Evolutionary conservation across 257 asterid species (phyloP).

Genomic region (Fraxinus americana): DNA sequence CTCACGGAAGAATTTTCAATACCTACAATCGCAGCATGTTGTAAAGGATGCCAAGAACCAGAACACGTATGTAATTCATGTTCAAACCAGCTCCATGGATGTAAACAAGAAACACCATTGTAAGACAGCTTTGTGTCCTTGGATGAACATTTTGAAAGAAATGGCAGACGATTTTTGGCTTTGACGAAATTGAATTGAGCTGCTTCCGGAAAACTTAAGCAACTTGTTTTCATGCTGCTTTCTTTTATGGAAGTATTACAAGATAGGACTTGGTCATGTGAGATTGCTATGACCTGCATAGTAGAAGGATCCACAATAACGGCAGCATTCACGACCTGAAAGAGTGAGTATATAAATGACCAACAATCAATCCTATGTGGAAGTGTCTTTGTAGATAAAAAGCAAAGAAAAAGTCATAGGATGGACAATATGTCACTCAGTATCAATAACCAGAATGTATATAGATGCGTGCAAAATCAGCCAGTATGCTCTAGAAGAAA

Average conservation of each 20-base stretch:
- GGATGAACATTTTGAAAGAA: slow-evolving; percentile 21
- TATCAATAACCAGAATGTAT: too few relatives aligned
- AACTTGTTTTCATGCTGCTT: slow-evolving; percentile 29
- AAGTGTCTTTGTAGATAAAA: too few relatives aligned
- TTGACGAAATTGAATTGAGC: slow-evolving; percentile 3
- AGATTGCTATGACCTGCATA: slow-evolving; percentile 67
- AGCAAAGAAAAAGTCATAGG: too few relatives aligned
- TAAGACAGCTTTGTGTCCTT: slow-evolving; percentile 25
- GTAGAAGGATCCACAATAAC: slow-evolving; percentile 89
- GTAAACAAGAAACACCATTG: slow-evolving; percentile 59
- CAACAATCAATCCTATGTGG: too few relatives aligned
- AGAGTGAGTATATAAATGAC: too few relatives aligned
- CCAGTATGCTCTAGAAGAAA: too few relatives aligned
- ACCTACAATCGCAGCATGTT: slow-evolving; percentile 85
- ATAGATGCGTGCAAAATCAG: too few relatives aligned
- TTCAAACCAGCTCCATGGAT: slow-evolving; percentile 76
- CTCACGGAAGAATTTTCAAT: slow-evolving; percentile 76
- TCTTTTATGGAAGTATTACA: slow-evolving; percentile 25
- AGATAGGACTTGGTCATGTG: slow-evolving; percentile 57
- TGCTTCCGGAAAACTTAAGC: slow-evolving; percentile 30
- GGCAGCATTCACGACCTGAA: slow-evolving; percentile 66
- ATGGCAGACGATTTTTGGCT: slow-evolving; percentile 25
- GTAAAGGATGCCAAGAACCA: slow-evolving; percentile 72
- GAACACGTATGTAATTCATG: slow-evolving; percentile 31
- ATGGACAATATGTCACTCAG: too few relatives aligned